Percentiles rank a stretch among this genome's conserved stretches.
phyloP scores from a whole-genome alignment of 2,329 filamentous ascomycete genomes.

The Diaporthe sp. region DNA sequence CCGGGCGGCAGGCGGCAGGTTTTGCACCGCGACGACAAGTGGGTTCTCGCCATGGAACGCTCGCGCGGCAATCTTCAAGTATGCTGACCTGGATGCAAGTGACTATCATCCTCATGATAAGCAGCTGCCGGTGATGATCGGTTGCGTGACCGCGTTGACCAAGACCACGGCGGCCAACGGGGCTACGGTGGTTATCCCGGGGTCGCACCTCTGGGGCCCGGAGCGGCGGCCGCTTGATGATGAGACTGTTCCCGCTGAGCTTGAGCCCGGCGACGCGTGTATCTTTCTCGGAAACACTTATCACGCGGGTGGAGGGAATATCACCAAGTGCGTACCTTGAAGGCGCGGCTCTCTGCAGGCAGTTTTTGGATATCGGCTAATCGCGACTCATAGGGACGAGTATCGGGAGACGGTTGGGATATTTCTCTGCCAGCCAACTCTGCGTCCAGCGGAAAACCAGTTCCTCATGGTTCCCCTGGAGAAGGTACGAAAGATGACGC shows the following conservation, averaged over 20 bases:
- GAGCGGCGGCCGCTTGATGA: slow-evolving; percentile 8
- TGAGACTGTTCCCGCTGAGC: background rate
- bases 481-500: slow-evolving; percentile 1
- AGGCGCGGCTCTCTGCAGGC: too few relatives aligned
- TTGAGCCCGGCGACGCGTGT: slow-evolving; percentile 16
- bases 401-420: slow-evolving; percentile 8
- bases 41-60: too few relatives aligned
- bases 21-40: slow-evolving; percentile 18
- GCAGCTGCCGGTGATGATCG: slow-evolving; percentile 16
- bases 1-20: slow-evolving; percentile 3
- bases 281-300: slow-evolving; percentile 13
- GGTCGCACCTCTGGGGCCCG: background rate
- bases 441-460: slow-evolving; percentile 20
- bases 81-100: background rate
- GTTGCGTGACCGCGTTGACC: slow-evolving; percentile 4
- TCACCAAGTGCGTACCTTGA: background rate
- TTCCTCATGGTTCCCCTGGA: slow-evolving; percentile 18
- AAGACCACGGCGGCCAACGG: slow-evolving; percentile 18
- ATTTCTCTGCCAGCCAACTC: slow-evolving; percentile 14
- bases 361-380: background rate
- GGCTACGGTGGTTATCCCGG: background rate
- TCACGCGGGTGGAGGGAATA: background rate
- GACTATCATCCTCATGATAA: slow-evolving; percentile 10
- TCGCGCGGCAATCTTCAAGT: too few relatives aligned
- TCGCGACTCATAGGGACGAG: background rate